These are phyloP conservation scores for Curvularia eragrostidis DNA, from an alignment of 2,329 filamentous ascomycete genomes.

Conservation along the genomic window DNA sequence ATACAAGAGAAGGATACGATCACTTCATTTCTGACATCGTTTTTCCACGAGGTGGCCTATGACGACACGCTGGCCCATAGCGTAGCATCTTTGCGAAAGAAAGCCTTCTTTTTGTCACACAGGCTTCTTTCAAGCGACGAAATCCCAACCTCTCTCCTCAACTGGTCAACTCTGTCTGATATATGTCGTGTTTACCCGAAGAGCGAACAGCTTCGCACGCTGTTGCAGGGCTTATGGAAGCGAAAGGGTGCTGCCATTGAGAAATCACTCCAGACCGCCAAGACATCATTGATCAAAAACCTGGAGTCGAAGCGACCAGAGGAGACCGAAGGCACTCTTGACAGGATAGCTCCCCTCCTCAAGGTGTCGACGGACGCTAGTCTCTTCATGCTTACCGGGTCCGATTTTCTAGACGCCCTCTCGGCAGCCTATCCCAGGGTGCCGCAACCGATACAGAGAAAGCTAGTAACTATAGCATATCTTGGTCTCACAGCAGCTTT, in stretches of 20 bases:
- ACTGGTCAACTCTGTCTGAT: slow-evolving; percentile 73
- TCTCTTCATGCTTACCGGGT: slow-evolving; percentile 76
- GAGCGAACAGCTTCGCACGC: slow-evolving; percentile 60
- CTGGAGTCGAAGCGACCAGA: slow-evolving; percentile 69
- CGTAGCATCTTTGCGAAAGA: slow-evolving; percentile 63
- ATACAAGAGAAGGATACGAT: slow-evolving; percentile 66
- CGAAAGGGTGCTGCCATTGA: slow-evolving; percentile 60
- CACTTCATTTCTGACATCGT: slow-evolving; percentile 69
- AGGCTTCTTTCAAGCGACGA: slow-evolving; percentile 61
- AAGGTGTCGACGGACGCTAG: slow-evolving; percentile 64
- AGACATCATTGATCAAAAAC: slow-evolving; percentile 66
- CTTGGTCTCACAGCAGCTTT: slow-evolving; percentile 75
- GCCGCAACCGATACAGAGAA: slow-evolving; percentile 67
- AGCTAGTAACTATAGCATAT: slow-evolving; percentile 75
- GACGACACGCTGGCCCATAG: slow-evolving; percentile 46
- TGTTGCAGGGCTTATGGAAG: slow-evolving; percentile 61
- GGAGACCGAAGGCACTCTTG: slow-evolving; percentile 62
- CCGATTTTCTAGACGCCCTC: slow-evolving; percentile 84
- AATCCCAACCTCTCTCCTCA: slow-evolving; percentile 59
- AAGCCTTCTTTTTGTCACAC: slow-evolving; percentile 69
- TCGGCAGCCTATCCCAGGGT: slow-evolving; percentile 69
- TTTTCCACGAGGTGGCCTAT: slow-evolving; percentile 62
- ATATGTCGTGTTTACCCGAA: slow-evolving; percentile 71
- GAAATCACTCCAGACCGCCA: slow-evolving; percentile 63
- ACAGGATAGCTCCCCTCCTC: slow-evolving; percentile 68